Evolutionary conservation across 306 rosid species (phyloP).

Genomic region (Lathyrus oleraceus): DNA sequence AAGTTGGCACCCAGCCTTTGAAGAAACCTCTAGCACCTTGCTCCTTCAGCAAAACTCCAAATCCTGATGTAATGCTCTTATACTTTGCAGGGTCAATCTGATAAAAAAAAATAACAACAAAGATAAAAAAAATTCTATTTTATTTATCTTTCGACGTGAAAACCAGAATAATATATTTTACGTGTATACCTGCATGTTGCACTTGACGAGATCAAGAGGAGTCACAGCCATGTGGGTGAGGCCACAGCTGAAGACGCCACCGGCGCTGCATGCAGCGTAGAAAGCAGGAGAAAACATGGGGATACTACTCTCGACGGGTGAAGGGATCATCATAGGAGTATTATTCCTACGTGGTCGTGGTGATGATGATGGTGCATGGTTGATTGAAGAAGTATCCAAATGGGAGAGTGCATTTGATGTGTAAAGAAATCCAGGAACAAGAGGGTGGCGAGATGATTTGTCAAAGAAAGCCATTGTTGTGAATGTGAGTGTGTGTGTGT

Average conservation of each 20-base stretch:
- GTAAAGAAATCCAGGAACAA: conserved; percentile 63
- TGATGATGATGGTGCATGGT: conserved; percentile 17
- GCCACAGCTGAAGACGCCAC: conserved; percentile 63
- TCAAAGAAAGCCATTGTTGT: conserved; percentile 45
- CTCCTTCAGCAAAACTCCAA: conserved; percentile 68
- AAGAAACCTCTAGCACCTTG: conserved; percentile 74
- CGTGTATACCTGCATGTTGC: conserved; percentile 77
- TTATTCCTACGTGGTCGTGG: conserved; percentile 21
- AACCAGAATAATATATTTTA: too few relatives aligned
- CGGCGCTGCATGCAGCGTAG: conserved; percentile 57
- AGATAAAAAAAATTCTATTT: neutral
- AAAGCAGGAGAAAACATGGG: conserved; percentile 63
- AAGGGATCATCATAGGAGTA: conserved; percentile 41
- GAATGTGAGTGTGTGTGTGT: neutral
- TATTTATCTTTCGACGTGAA: too few relatives aligned
- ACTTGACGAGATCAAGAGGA: conserved; percentile 79
- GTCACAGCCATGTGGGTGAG: conserved; percentile 73
- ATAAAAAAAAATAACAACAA: neutral
- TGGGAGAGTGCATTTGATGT: conserved; percentile 38
- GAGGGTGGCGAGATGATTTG: conserved; percentile 43
- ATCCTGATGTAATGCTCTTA: conserved; percentile 65
- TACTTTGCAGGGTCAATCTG: conserved; percentile 79
- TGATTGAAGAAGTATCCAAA: conserved; percentile 31
- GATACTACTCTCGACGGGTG: conserved; percentile 53
- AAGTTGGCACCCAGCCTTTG: conserved; percentile 82